These are phyloP conservation scores for Crepidotus variabilis DNA, from an alignment of 768 basidiomycete species.

Conservation along the genomic window DNA sequence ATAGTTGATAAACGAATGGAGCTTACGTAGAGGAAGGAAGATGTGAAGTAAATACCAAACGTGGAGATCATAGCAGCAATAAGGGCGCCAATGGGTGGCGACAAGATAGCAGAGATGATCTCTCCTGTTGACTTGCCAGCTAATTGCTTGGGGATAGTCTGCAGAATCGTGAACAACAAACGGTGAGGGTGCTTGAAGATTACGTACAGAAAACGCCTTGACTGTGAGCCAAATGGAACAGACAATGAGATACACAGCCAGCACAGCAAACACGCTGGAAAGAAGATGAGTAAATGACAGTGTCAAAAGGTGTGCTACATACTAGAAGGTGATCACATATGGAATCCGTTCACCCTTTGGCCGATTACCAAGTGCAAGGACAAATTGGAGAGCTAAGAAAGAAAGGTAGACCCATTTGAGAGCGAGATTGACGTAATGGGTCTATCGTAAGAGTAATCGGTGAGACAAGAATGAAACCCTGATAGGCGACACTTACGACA, in stretches of 20 bases:
- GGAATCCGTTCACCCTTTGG: constrained; percentile 84
- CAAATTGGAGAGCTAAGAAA: constrained; percentile 74
- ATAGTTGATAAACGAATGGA: neutral
- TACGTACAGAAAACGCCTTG: constrained; percentile 68
- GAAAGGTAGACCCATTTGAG: constrained; percentile 87
- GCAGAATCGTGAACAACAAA: neutral
- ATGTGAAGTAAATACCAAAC: constrained; percentile 83
- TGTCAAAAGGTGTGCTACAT: constrained; percentile 13
- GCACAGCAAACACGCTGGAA: constrained; percentile 77
- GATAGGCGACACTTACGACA: constrained; percentile 47
- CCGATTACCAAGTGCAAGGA: constrained; percentile 67
- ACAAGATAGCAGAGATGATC: constrained; percentile 61
- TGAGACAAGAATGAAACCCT: neutral
- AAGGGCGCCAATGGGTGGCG: constrained; percentile 72
- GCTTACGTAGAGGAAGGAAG: constrained; percentile 84
- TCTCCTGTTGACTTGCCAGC: constrained; percentile 42
- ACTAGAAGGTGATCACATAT: constrained; percentile 75
- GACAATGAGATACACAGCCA: constrained; percentile 80
- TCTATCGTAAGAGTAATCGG: constrained; percentile 38
- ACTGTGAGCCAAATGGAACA: constrained; percentile 85
- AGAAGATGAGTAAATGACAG: neutral
- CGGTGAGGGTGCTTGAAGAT: neutral
- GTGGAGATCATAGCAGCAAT: constrained; percentile 88
- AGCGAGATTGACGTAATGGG: constrained; percentile 81
- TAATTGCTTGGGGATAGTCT: constrained; percentile 46